Conservation (phyloP, 2,329 filamentous ascomycete species). For the Aspergillus sergii region DNA sequence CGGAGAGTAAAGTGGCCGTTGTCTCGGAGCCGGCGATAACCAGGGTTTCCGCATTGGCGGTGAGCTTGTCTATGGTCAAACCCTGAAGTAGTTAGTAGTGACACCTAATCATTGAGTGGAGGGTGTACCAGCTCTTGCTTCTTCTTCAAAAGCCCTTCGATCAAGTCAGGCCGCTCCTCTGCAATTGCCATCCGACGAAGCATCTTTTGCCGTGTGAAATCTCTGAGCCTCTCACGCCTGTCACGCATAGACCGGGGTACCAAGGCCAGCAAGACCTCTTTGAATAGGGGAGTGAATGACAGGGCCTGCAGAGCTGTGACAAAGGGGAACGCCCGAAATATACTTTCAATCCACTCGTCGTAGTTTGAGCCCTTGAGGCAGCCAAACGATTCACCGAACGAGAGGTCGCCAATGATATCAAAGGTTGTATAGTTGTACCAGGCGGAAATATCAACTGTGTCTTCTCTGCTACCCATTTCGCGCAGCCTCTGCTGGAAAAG, state of each 20-base stretch:
- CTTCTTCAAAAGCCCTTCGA: conserved; percentile 4
- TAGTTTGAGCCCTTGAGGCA: conserved; percentile 28
- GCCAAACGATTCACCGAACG: conserved; percentile 37
- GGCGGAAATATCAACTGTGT: conserved; percentile 21
- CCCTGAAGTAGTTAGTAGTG: not conserved
- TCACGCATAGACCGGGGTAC: not conserved
- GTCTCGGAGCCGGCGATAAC: conserved; percentile 45
- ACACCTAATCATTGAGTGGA: too few species aligned
- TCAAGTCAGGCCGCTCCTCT: conserved; percentile 2
- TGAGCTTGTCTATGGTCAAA: conserved; percentile 15
- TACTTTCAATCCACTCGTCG: conserved; percentile 15
- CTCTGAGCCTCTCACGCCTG: not conserved
- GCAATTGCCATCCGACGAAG: not conserved
- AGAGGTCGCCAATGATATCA: conserved; percentile 32
- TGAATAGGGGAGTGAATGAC: not conserved
- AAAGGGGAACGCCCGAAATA: not conserved
- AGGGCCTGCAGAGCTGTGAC: not conserved
- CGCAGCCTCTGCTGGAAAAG: conserved; percentile 20
- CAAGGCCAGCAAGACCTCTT: not conserved
- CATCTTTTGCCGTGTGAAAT: not conserved
- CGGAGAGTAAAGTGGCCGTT: conserved; percentile 44
- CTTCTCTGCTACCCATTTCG: not conserved
- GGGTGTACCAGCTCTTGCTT: conserved; percentile 2
- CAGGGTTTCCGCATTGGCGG: conserved; percentile 29
- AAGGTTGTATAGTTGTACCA: conserved; percentile 41